Base-by-base conservation (phyloP, 208 protist genomes). In the Naegleria gruberi region DNA sequence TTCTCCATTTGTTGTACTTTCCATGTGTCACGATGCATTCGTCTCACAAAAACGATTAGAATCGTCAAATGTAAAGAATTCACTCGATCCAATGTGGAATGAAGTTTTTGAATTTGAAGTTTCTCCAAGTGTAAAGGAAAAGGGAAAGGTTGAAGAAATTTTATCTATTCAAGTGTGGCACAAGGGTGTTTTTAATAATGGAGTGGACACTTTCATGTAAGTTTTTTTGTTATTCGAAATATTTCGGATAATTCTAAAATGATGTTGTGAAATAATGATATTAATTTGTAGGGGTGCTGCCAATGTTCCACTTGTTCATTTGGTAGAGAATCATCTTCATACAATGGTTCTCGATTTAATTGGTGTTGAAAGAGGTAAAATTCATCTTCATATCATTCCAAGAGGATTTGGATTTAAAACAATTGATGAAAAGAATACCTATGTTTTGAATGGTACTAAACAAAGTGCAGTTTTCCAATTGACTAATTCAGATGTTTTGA, bases 71-170 rank as follows among this genome's bases (percentile, higher is more conserved):
- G 30, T 77, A 8, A 77, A 77, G 34, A 77, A 77, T 77, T n/a
- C 19, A 77, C 34, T 77, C 26, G 65, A 77, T 77, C 65, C 65
- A 77, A n/a, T 77, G 0, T 77, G 17, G 17, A 77, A 77, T 77
- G 65, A 77, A 77, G 65, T 77, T 7, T 77, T 77, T 77, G 65
- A 77, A 77, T 77, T 77, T 77, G 65, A 77, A n/a, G 30, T 77
- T 77, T 37, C 65, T 37, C 65, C 65, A n/a, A 37, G 30, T 30
- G 65, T 37, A n/a, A 77, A 77, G n/a, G 65, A 77, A 37, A 77
- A 77, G 65, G 65, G 65, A 5, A 19, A 77, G 30, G 34, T 77
- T 77, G 65, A 77, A 77, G 65, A 77, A n/a, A 77, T 37, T 77
- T 7, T 77, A 37, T 12, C 65, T n/a, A 77, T 77, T 37, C 65